Evolutionary conservation across 2,329 filamentous ascomycete species (phyloP), one percentile per base, ranked within the genome.

Genomic region (Lachnellula occidentalis): DNA sequence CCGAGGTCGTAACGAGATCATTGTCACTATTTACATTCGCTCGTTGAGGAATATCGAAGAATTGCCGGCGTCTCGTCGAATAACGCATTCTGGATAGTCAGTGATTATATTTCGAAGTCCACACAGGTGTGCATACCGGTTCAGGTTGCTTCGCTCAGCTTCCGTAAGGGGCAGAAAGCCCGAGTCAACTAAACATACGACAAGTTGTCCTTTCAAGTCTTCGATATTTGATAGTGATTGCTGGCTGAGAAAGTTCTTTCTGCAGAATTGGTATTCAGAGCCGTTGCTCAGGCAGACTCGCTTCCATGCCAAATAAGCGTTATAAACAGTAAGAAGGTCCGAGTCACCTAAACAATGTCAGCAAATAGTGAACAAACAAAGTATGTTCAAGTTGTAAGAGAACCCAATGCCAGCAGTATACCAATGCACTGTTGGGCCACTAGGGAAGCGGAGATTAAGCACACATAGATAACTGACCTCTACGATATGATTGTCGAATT

Each of bases 171-270:
- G 81, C 5, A 97, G 74, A 60, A 96, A 88, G 0, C 90, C 90
- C 0, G 91, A 89, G 64, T 97, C 94, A 6, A 87, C 87, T 1
- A 99, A 78, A 0, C 90, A 88, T 2, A 89, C 85, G 1, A 96
- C 77, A 0, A 99, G 81, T 66, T 99, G 94, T 6, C 88, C 88
- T 71, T 97, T 99, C 51, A 97, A 79, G 64, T 99, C 94, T 70
- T 99, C 94, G 60, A 99, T 96, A 59, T 94, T 95, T 46, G 84
- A 78, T 4, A 99, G 78, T 3, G 90, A 94, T 69, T 95, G 91
- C n/a, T 87, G 80, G 57, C 86, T 92, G 50, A 99, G 80, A 67
- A 92, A 96, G 71, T 96, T 96, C 74, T 95, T 96, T 64, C 87
- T 86, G 73, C 94, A 99, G 72, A 95, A 99, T 61, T 91, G 83